These are phyloP conservation scores for Talaromyces thailandensis DNA, from an alignment of 495 filamentous ascomycete species.

Conservation along the genomic window DNA sequence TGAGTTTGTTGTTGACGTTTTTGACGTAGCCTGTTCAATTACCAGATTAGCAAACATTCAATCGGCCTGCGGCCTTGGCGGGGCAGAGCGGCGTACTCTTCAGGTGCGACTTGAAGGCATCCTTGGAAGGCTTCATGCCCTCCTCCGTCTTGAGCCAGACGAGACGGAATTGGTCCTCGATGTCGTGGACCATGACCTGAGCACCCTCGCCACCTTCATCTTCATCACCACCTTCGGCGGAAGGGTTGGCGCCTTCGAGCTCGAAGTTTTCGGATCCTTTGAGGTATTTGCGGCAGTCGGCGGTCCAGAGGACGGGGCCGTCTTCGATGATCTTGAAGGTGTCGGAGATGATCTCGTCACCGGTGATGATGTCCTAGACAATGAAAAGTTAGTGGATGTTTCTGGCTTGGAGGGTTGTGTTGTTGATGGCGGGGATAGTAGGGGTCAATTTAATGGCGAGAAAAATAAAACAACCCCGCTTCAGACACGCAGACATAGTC, in stretches of 20 bases:
- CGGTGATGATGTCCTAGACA: slow-evolving; percentile 73
- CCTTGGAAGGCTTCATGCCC: slow-evolving; percentile 53
- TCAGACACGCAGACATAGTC: neutral
- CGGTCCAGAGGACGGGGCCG: slow-evolving; percentile 73
- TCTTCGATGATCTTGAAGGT: slow-evolving; percentile 71
- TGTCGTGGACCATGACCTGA: slow-evolving; percentile 71
- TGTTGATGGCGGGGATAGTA: neutral
- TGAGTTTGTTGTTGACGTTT: slow-evolving; percentile 61
- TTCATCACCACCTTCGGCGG: slow-evolving; percentile 81
- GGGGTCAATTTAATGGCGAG: neutral
- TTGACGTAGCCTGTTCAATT: slow-evolving; percentile 71
- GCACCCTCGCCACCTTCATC: slow-evolving; percentile 53
- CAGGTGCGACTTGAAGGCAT: slow-evolving; percentile 65
- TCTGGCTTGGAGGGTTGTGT: neutral
- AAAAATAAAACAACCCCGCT: slow-evolving; percentile 1
- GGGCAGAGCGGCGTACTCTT: slow-evolving; percentile 51
- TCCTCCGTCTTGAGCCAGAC: slow-evolving; percentile 63
- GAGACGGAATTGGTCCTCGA: slow-evolving; percentile 87
- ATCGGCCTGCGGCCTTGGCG: neutral
- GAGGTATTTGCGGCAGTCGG: slow-evolving; percentile 81
- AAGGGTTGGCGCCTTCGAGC: slow-evolving; percentile 96
- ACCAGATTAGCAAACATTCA: neutral
- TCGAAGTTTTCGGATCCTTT: slow-evolving; percentile 66
- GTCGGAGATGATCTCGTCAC: slow-evolving; percentile 94
- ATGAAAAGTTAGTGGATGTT: neutral